A percentile compares a stretch with the other conserved stretches of the same genome.
Conservation (phyloP, 768 basidiomycete genomes). For the Dioszegia aurantiaca region DNA sequence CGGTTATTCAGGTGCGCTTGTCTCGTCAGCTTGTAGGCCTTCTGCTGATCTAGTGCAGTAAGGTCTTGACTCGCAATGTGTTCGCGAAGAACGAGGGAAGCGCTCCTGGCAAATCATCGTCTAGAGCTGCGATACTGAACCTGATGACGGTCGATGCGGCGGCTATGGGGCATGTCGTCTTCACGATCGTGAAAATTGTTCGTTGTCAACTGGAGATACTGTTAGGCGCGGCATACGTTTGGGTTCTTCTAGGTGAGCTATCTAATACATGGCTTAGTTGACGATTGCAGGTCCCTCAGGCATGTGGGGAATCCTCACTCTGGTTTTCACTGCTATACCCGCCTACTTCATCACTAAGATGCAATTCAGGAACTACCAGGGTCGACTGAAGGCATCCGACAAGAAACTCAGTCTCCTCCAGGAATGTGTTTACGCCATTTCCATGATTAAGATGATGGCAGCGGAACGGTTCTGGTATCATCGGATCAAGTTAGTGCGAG, state of each 20-base stretch:
- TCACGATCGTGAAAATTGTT: neutral
- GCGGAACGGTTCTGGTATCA: conserved; percentile 35
- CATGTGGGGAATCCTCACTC: conserved; percentile 31
- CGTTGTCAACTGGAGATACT: conserved; percentile 18
- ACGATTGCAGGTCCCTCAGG: conserved; percentile 33
- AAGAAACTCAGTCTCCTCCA: conserved; percentile 32
- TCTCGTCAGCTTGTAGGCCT: no score
- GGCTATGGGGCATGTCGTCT: neutral
- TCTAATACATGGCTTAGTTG: neutral
- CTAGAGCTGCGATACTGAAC: conserved; percentile 41
- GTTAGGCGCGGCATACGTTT: conserved; percentile 30
- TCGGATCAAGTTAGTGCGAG: conserved; percentile 27
- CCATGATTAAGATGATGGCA: conserved; percentile 45
- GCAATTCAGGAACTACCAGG: conserved; percentile 32
- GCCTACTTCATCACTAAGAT: conserved; percentile 33
- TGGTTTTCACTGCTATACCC: conserved; percentile 27
- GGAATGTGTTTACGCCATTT: conserved; percentile 38
- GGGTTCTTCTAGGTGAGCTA: conserved; percentile 36
- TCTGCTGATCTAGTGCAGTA: conserved; percentile 16
- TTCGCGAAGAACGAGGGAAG: conserved; percentile 12
- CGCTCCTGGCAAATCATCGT: neutral
- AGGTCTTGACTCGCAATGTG: conserved; percentile 33
- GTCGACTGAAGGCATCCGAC: conserved; percentile 23
- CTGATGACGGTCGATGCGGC: conserved; percentile 29
- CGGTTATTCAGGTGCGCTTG: neutral